Base-by-base conservation (phyloP, 2,329 filamentous ascomycete genomes). In the Arthrobotrys iridis region DNA sequence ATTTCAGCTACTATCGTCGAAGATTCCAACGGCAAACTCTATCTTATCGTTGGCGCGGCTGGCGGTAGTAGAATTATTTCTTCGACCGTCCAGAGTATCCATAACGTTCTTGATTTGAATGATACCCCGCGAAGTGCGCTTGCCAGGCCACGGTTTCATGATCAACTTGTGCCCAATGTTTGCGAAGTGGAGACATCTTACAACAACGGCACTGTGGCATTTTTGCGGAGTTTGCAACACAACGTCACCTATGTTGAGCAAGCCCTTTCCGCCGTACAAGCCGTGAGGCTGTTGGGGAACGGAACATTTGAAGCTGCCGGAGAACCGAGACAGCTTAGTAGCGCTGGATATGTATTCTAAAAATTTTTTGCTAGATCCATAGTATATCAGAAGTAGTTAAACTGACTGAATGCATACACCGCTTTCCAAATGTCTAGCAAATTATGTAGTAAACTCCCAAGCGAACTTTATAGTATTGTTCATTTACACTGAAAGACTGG, bases 231-330 rank as follows among this genome's bases (percentile, higher is more conserved):
- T 0, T 80, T 85, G 40, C 88, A 88, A 0, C 87, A 89, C 77
- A 90, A 89, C 79, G 84, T 91, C 1, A 86, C 86, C 0, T 90
- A 86, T 84, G 82, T 89, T 11, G 85, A 84, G 0, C 84, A 84
- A 0, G 88, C 86, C 0, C 80, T 82, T 76, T 89, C 87, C 74
- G 84, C 85, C 2, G 88, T 87, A 2, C 89, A 97, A 82, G 90
- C 87, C 0, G 82, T 97, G 65, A 85, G 86, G 45, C 82, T 87
- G 64, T 78, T 88, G 55, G 80, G 79, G 0, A 89, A 91, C 78
- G 91, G 91, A 0, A 87, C 85, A 0, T 96, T 95, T 81, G 91
- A 94, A 83, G 91, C 91, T 2, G 91, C 88, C 0, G 87, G 88
- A 0, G 93, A 96, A 82, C 90, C 90, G 20, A 87, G 92, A 76